A percentile compares a stretch with the other conserved stretches of the same genome.
phyloP scores from a whole-genome alignment of 2,329 filamentous ascomycete species.

The Verticillium nonalfalfae region DNA sequence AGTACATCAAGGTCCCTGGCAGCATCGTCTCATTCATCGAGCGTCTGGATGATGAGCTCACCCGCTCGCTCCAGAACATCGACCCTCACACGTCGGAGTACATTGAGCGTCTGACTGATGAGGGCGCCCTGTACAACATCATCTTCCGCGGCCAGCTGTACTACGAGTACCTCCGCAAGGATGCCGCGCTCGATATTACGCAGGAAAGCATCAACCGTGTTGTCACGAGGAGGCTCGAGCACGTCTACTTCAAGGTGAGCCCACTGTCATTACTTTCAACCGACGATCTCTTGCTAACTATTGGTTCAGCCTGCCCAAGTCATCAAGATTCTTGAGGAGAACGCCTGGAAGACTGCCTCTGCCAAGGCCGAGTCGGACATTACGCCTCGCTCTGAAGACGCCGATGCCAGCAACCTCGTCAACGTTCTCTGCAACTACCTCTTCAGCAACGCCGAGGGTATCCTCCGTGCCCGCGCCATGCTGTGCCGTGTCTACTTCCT shows the following conservation, averaged over 20 bases:
- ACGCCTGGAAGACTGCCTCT: slow-evolving; percentile 80
- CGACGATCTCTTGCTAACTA: slow-evolving; percentile 11
- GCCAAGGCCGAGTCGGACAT: slow-evolving; percentile 67
- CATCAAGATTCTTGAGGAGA: slow-evolving; percentile 88
- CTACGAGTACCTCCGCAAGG: slow-evolving; percentile 72
- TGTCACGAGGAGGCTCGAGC: slow-evolving; percentile 89
- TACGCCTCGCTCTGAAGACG: slow-evolving; percentile 63
- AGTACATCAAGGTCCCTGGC: slow-evolving; percentile 84
- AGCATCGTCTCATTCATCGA: slow-evolving; percentile 93
- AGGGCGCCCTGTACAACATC: slow-evolving; percentile 84
- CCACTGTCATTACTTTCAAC: not conserved
- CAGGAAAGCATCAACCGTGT: slow-evolving; percentile 91
- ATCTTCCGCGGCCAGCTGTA: slow-evolving; percentile 87
- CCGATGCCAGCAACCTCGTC: slow-evolving; percentile 70
- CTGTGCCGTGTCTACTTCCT: slow-evolving; percentile 98
- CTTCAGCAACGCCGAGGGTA: slow-evolving; percentile 89
- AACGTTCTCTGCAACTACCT: slow-evolving; percentile 90
- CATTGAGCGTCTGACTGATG: slow-evolving; percentile 89
- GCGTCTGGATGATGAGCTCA: slow-evolving; percentile 93
- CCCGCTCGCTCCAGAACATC: slow-evolving; percentile 92
- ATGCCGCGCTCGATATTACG: slow-evolving; percentile 61
- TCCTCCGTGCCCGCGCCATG: slow-evolving; percentile 94
- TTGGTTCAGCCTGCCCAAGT: slow-evolving; percentile 70
- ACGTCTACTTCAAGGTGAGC: slow-evolving; percentile 92
- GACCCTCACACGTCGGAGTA: slow-evolving; percentile 99